A percentile compares a stretch with the other conserved stretches of the same genome.
phyloP scores from a whole-genome alignment of 305 asterid species.

The Solanum hybrid region DNA sequence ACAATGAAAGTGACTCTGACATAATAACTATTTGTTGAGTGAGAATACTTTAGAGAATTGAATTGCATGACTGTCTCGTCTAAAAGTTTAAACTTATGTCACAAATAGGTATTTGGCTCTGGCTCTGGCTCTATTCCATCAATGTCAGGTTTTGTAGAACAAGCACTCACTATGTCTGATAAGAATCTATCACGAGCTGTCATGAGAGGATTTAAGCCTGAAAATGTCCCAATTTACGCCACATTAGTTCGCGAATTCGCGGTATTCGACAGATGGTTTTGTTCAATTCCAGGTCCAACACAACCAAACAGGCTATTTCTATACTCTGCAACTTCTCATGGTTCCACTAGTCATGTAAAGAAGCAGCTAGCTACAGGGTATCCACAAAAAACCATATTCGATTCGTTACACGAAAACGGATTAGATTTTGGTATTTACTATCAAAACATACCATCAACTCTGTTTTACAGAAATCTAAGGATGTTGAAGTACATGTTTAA shows the following conservation, averaged over 20 bases:
- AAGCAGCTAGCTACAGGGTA: slow-evolving; percentile 47
- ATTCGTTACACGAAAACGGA: slow-evolving; percentile 50
- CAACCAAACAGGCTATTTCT: slow-evolving; percentile 61
- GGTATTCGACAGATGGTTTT: slow-evolving; percentile 56
- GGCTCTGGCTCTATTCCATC: slow-evolving; percentile 42
- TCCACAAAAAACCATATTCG: slow-evolving; percentile 69
- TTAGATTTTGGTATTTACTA: slow-evolving; percentile 53
- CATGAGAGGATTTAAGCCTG: slow-evolving; percentile 69
- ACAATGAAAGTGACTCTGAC: not conserved
- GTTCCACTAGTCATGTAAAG: slow-evolving; percentile 55
- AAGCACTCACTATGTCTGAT: slow-evolving; percentile 43
- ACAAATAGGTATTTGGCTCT: slow-evolving; percentile 28
- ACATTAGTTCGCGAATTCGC: slow-evolving; percentile 43
- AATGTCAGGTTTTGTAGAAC: slow-evolving; percentile 79
- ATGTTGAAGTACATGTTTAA: slow-evolving; percentile 59
- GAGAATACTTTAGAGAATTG: not conserved
- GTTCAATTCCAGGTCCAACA: slow-evolving; percentile 57
- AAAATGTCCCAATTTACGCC: slow-evolving; percentile 39
- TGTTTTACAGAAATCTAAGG: slow-evolving; percentile 56
- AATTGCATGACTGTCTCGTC: not conserved
- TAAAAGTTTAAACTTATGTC: not conserved
- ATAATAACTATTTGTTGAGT: not conserved
- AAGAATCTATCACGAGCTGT: slow-evolving; percentile 46
- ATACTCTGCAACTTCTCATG: slow-evolving; percentile 81
- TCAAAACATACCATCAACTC: slow-evolving; percentile 52